Evolutionary conservation across 805 yeast species (phyloP).

Genomic region (Candida oleophila): DNA sequence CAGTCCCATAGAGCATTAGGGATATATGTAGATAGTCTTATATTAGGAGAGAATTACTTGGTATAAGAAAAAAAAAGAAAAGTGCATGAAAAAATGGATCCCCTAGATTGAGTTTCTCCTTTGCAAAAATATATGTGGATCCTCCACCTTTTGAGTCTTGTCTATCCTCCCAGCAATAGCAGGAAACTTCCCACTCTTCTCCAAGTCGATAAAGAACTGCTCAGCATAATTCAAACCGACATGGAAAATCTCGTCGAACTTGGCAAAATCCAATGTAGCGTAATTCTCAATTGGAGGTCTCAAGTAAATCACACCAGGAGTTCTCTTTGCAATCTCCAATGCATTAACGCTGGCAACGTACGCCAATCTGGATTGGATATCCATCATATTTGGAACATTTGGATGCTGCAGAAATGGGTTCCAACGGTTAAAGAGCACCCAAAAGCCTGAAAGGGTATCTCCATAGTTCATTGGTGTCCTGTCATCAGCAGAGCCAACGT

Average conservation of each 20-base stretch:
- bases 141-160: conserved; percentile 20
- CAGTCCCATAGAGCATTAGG: too few relatives aligned
- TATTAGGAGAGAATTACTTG: background rate
- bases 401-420: conserved; percentile 89
- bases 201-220: conserved; percentile 50
- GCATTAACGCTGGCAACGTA: conserved; percentile 96
- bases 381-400: conserved; percentile 91
- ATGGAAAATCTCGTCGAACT: conserved; percentile 82
- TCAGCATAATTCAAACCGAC: conserved; percentile 80
- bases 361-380: conserved; percentile 87
- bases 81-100: too few relatives aligned
- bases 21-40: background rate
- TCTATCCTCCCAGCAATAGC: conserved; percentile 52
- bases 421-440: conserved; percentile 86
- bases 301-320: conserved; percentile 81
- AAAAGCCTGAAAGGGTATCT: conserved; percentile 85
- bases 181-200: conserved; percentile 56
- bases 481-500: conserved; percentile 94
- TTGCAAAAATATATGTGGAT: conserved; percentile 19
- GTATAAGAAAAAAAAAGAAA: background rate
- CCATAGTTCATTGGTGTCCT: conserved; percentile 88
- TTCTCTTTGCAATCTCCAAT: conserved; percentile 77
- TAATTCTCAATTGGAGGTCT: conserved; percentile 93
- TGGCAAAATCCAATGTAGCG: conserved; percentile 89
- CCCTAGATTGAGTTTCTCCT: conserved; percentile 65